phyloP scores from a whole-genome alignment of 345 rosid genomes.

The Viola odorata region DNA sequence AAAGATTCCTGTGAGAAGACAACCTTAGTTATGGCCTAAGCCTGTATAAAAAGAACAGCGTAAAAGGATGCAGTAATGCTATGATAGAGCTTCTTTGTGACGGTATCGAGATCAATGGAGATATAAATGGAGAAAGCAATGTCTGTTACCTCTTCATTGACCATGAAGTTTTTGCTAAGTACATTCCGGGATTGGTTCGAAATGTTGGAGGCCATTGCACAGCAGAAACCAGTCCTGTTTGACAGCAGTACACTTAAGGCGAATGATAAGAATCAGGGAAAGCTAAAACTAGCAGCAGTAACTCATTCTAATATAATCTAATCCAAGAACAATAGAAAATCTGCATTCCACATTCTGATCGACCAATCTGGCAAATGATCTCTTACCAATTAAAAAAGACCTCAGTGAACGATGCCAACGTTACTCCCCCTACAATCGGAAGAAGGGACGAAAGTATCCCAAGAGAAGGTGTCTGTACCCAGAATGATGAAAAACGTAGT shows the following conservation, averaged over 20 bases:
- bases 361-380: neutral
- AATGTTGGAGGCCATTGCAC: conserved; percentile 92
- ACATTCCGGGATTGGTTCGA: conserved; percentile 87
- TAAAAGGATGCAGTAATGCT: neutral
- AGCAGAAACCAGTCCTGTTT: conserved; percentile 75
- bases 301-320: neutral
- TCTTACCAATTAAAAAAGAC: conserved; percentile 76
- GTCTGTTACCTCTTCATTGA: conserved; percentile 44
- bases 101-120: too few relatives aligned
- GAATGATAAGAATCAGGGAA: conserved; percentile 1
- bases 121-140: neutral
- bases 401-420: conserved; percentile 75
- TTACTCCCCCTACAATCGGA: conserved; percentile 83
- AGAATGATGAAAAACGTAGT: neutral
- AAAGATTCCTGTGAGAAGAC: conserved; percentile 47
- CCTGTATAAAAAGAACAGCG: neutral
- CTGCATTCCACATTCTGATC: neutral
- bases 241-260: conserved; percentile 7
- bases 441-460: conserved; percentile 57
- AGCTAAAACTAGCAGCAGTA: neutral
- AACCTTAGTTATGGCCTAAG: neutral
- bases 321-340: neutral
- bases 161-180: conserved; percentile 75
- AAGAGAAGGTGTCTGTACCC: conserved; percentile 53
- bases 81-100: too few relatives aligned